Evolutionary conservation across 2,329 filamentous ascomycete genomes (phyloP), one percentile per base, ranked within the genome.

Genomic region (Clonostachys rhizophaga): DNA sequence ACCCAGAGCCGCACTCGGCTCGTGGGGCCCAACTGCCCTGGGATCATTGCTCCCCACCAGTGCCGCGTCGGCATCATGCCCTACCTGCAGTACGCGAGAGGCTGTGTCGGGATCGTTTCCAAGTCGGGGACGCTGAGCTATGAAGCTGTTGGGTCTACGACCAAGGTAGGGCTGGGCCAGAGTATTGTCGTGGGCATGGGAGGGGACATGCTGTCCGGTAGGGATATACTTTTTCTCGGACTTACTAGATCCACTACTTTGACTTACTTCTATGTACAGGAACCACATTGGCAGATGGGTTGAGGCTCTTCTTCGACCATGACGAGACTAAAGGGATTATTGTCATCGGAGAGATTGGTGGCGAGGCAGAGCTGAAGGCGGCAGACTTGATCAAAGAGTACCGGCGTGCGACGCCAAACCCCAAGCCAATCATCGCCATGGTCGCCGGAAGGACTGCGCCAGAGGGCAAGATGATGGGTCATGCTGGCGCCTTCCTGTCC

Each of bases 41-140:
- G 88, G 0, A 90, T 92, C 51, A 89, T 91, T 48, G 86, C 86
- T 5, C 84, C 87, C 0, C 77, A 83, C 18, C 84, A 82, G 3
- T 91, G 87, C 55, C 48, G 67, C 1, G 61, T 70, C 6, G 67
- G 67, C 3, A 70, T 70, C 39, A 70, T 70, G 67, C 67, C 67
- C 1, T 67, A 65, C 43, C 58, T 55, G 33, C 67, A 70, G 53
- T 70, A 68, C 24, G 50, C 47, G 2, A 76, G 81, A 1, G 88
- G 87, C 1, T 77, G 79, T 48, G 72, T 92, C 18, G 87, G 87
- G 3, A 87, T 92, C 47, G 79, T 89, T 4, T 86, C 86, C n/a
- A 91, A 89, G 60, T 90, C 86, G 1, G 88, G 87, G 1, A 92
- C 88, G 0, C 67, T 92, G 39, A 89, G 86, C 51, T 92, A 91